Percentiles rank a stretch among this genome's conserved stretches.
Conservation (phyloP, 164 flowering plant genomes). For the Annona cherimola region DNA sequence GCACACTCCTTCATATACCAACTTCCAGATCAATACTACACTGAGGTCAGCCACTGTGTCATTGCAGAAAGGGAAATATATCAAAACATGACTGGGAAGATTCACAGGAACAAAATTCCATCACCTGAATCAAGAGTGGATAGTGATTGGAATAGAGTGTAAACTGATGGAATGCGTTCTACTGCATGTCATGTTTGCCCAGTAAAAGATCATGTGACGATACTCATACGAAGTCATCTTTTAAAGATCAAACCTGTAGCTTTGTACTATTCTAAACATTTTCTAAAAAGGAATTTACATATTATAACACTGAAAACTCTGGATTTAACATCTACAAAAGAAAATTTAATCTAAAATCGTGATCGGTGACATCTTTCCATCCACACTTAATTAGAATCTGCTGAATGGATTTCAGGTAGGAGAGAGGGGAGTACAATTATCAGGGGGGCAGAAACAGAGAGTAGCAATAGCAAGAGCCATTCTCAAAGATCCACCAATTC, state of each 20-base stretch:
- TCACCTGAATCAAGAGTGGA: background rate
- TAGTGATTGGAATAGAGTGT: background rate
- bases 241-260: background rate
- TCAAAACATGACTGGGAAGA: too few relatives aligned
- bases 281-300: background rate
- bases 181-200: background rate
- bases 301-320: background rate
- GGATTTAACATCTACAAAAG: background rate
- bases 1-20: conserved; percentile 53
- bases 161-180: background rate
- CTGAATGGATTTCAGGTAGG: conserved; percentile 43
- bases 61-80: background rate
- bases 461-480: conserved; percentile 81
- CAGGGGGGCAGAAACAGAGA: conserved; percentile 84
- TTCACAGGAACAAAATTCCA: background rate
- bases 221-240: too few relatives aligned
- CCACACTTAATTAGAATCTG: background rate
- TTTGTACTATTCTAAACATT: background rate
- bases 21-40: conserved; percentile 55
- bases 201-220: background rate
- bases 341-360: background rate
- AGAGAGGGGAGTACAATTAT: conserved; percentile 57
- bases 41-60: conserved; percentile 38
- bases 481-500: conserved; percentile 67
- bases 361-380: background rate